Evolutionary conservation across 805 yeast genomes (phyloP), one percentile per base, ranked within the genome.

Genomic region (Novakomyces olei): DNA sequence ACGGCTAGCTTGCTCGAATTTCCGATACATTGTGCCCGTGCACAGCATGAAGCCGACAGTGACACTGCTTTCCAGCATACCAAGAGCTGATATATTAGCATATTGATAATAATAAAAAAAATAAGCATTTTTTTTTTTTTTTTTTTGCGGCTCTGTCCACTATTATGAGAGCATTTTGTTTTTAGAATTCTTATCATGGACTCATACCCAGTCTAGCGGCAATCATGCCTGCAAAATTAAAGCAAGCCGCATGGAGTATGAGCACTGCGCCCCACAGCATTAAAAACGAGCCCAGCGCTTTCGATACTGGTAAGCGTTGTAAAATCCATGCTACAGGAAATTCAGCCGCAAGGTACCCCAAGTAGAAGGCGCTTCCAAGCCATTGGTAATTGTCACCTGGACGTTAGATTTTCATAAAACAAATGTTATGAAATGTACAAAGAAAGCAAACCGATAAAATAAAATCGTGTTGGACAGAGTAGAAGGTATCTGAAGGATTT

Each of bases 231-330:
- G 62, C 52, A 38, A 56, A 65, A 20, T 45, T 50, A 26, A 56
- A 45, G 2, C 71, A 61, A 2, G 74, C 60, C 38, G 64, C 67
- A n/a, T 67, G 51, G 6, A 23, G n/a, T 24, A 65, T 55, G 23
- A 69, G 49, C n/a, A 69, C 47, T 19, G 47, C 42, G 15, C 80
- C 80, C 81, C 83, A 74, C 0, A 65, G 27, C n/a, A 69, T 43
- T 26, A 72, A 60, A 37, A 62, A 60, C 1, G 48, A 38, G 6
- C 66, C 53, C 3, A 63, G 55, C 3, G 67, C 50, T 40, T 65
- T 67, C 4, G 69, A 60, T 39, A 73, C 57, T 2, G 72, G 74
- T 33, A 68, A 61, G 34, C 55, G 57, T 47, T 74, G 81, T 17
- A 70, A 44, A 1, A 60, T 32, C 30, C 53, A 44, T 6, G 57